Evolutionary conservation across 306 rosid species (phyloP), one percentile per base, ranked within the genome.

Genomic region (Elaeagnus macrophylla): DNA sequence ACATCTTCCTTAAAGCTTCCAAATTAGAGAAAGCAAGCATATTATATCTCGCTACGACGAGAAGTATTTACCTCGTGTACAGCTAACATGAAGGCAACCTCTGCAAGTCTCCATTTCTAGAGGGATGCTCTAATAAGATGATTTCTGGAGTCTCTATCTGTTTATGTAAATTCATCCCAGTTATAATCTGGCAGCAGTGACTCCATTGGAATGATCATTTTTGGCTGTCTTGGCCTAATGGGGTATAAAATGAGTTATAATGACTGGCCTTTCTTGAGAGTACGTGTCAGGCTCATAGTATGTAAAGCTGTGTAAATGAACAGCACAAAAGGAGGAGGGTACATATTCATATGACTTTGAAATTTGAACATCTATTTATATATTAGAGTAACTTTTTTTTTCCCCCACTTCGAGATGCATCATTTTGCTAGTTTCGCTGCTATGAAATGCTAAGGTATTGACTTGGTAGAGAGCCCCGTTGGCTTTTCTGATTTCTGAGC

Each of bases 81-180:
- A 85, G 95, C 80, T 72, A 73, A 81, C 81, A 41, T 59, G 72
- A 79, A 66, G 79, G 71, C 62, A 56, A 77, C 60, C 67, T 66
- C 61, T 53, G 57, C 51, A 67, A 81, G 72, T 40, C 32, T 25
- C 32, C 46, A 41, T 45, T 65, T 68, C 72, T 66, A 56, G 48
- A 50, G 70, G 38, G 63, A 49, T 18, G 7, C 50, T 58, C 56
- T 67, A 72, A 76, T 73, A 75, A 69, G 44, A 35, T 19, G 32
- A 25, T 12, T 51, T 74, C 62, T 48, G 43, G 41, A 59, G 45
- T 45, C 66, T 55, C n/a, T n/a, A n/a, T 61, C 54, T 16, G 48
- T 41, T 54, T 12, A 9, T 25, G 49, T 44, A 51, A 51, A 70
- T 40, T 56, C 36, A 54, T 51, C 69, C 65, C 36, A 41, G 38